phyloP scores from a whole-genome alignment of 441 rosid genomes.

The Pelargonium cotyledonis region DNA sequence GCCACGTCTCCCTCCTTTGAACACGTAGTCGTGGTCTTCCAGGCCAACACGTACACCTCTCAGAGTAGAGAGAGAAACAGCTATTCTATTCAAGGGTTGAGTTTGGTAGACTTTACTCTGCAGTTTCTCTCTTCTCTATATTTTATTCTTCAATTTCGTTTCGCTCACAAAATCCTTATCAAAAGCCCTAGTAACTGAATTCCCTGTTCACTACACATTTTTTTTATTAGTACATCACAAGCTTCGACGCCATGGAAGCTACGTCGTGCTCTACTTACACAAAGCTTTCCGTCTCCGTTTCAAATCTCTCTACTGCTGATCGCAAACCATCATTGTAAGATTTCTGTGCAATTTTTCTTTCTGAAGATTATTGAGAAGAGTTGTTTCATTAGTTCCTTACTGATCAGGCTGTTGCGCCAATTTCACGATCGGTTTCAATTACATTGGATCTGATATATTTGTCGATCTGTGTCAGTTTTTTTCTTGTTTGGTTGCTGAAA shows the following conservation, averaged over 20 bases:
- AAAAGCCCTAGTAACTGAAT: neutral
- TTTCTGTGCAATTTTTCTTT: neutral
- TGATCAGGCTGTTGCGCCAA: neutral
- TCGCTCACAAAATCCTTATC: neutral
- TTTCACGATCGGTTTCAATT: neutral
- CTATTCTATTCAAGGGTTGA: neutral
- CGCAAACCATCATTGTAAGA: neutral
- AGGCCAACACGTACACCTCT: neutral
- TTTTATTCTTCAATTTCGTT: neutral
- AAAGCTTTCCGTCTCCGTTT: neutral
- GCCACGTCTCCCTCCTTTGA: slow-evolving; percentile 4
- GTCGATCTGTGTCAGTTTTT: neutral
- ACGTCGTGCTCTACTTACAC: neutral
- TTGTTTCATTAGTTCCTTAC: neutral
- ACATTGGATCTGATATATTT: neutral
- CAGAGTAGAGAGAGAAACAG: neutral
- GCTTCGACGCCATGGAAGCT: neutral
- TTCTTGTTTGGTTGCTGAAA: neutral
- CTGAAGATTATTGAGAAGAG: neutral
- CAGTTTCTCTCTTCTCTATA: neutral
- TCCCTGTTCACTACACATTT: neutral
- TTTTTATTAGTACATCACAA: neutral
- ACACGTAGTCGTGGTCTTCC: neutral
- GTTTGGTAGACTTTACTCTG: neutral
- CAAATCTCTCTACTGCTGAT: neutral